A percentile compares a stretch with the other conserved stretches of the same genome.
Evolutionary conservation across 179 eudicot species (phyloP).

Genomic region (Drosera spatulata): DNA sequence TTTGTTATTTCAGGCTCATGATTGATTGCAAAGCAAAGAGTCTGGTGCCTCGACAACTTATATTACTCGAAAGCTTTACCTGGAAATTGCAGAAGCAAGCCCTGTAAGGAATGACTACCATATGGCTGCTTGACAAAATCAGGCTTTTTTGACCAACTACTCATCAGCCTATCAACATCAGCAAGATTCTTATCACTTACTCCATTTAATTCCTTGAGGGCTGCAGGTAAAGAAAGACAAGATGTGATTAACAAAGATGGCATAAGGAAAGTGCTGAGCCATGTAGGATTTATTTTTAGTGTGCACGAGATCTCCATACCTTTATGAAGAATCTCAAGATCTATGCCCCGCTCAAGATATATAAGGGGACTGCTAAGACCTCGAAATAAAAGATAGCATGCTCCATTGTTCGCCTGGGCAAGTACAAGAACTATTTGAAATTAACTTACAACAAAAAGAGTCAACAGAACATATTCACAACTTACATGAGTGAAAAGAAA

Average conservation of each 20-base stretch:
- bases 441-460: not conserved
- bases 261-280: not conserved
- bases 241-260: conserved; percentile 1
- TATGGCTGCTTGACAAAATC: conserved; percentile 56
- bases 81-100: conserved; percentile 66
- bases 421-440: conserved; percentile 5
- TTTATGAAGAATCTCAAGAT: conserved; percentile 40
- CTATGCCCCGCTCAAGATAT: conserved; percentile 34
- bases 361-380: conserved; percentile 34
- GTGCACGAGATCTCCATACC: conserved; percentile 25
- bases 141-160: conserved; percentile 57
- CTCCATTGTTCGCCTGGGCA: conserved; percentile 41
- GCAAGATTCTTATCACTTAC: conserved; percentile 21
- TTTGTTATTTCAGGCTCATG: no score
- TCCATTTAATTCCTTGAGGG: conserved; percentile 39
- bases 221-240: conserved; percentile 31
- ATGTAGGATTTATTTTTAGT: not conserved
- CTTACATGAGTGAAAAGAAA: no score
- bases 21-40: no score
- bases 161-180: conserved; percentile 21
- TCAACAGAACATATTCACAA: not conserved
- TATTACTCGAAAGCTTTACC: conserved; percentile 32
- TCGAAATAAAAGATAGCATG: conserved; percentile 42
- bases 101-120: conserved; percentile 38
- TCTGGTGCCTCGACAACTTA: no score